Evolutionary conservation across 2,329 filamentous ascomycete species (phyloP).

Genomic region (Epichloe bromicola): DNA sequence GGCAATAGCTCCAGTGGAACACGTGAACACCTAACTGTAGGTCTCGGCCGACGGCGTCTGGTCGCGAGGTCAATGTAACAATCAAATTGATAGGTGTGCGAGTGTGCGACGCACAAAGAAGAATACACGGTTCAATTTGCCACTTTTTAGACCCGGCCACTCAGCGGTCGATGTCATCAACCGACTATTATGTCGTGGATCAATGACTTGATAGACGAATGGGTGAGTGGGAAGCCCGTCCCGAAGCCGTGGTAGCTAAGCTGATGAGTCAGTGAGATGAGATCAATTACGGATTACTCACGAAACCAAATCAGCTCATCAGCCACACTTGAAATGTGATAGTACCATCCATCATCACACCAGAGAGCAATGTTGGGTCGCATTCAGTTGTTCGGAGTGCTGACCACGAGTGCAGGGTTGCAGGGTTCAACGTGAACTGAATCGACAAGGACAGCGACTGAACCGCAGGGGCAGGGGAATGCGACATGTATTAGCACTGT

Average conservation of each 20-base stretch:
- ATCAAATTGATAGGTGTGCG: not conserved
- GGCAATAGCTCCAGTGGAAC: too few species aligned
- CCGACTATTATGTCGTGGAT: not conserved
- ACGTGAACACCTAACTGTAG: not conserved
- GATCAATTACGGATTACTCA: not conserved
- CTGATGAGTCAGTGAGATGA: too few species aligned
- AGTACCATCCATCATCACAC: not conserved
- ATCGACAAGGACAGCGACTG: not conserved
- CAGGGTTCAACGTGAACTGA: not conserved
- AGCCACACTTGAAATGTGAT: not conserved
- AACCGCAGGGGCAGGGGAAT: not conserved
- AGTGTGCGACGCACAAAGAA: not conserved
- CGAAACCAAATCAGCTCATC: not conserved
- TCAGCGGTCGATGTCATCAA: not conserved
- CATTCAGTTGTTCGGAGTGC: not conserved
- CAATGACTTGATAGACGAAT: not conserved
- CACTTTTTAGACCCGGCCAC: not conserved
- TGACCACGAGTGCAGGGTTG: not conserved
- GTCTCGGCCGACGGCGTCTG: conserved; percentile 11
- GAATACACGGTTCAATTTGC: too few species aligned
- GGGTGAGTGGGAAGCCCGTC: not conserved
- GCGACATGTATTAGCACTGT: not conserved
- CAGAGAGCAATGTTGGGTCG: not conserved
- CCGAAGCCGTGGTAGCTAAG: not conserved
- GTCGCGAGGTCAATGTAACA: conserved; percentile 2